Evolutionary conservation across 495 filamentous ascomycete species (phyloP).

Genomic region (Penicillium arizonense): DNA sequence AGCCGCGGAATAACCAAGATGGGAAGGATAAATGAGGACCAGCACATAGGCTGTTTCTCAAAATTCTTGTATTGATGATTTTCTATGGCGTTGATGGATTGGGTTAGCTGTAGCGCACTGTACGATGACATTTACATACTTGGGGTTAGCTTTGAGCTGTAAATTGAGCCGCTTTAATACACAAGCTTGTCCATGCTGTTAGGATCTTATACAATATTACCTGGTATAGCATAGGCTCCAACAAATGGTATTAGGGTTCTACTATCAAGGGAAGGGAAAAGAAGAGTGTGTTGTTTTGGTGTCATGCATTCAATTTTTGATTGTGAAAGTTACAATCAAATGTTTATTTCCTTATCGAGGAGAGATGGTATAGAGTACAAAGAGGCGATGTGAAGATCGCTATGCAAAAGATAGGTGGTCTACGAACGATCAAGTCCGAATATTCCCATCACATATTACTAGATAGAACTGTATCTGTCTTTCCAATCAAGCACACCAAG

Average conservation of each 20-base stretch:
- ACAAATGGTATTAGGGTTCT: too few relatives aligned
- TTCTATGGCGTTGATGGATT: background rate
- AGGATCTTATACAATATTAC: too few relatives aligned
- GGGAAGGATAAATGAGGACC: slow-evolving; percentile 27
- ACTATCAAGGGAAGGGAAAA: too few relatives aligned
- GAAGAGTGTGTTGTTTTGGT: background rate
- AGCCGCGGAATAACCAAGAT: slow-evolving; percentile 64
- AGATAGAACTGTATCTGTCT: slow-evolving; percentile 6
- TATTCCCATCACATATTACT: slow-evolving; percentile 8
- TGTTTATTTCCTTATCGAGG: slow-evolving; percentile 16
- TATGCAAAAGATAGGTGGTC: slow-evolving; percentile 15
- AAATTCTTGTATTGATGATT: background rate
- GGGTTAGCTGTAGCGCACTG: background rate
- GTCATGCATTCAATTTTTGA: slow-evolving; percentile 8
- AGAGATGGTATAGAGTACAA: slow-evolving; percentile 33
- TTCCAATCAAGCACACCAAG: background rate
- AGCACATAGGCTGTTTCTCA: background rate
- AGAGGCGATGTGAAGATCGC: slow-evolving; percentile 19
- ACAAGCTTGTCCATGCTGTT: too few relatives aligned
- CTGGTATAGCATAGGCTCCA: too few relatives aligned
- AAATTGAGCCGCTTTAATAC: background rate
- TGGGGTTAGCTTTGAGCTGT: background rate
- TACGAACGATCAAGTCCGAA: background rate
- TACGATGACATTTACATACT: background rate
- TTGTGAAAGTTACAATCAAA: background rate